A percentile compares a stretch with the other conserved stretches of the same genome.
These are phyloP conservation scores for Fragaria iinumae DNA, from an alignment of 306 rosid genomes.

Conservation along the genomic window DNA sequence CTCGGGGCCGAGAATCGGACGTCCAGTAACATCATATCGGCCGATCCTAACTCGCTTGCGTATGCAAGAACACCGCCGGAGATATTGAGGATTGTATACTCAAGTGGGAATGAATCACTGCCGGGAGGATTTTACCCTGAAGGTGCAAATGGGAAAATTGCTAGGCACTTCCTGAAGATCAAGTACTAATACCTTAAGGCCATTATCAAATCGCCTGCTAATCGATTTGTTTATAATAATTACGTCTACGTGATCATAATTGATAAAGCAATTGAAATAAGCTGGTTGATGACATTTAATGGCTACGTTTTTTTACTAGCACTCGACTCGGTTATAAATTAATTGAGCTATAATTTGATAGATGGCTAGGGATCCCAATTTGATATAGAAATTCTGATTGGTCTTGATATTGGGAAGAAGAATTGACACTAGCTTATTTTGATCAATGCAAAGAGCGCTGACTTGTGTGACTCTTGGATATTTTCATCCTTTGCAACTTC, in stretches of 20 bases:
- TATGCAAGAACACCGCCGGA: slow-evolving; percentile 21
- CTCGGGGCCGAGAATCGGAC: slow-evolving; percentile 32
- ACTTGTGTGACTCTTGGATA: too few species aligned
- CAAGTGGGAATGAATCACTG: slow-evolving; percentile 7
- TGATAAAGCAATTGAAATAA: neutral
- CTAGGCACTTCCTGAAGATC: neutral
- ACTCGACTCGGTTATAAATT: too few species aligned
- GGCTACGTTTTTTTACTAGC: too few species aligned
- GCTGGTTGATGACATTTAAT: neutral
- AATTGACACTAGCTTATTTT: too few species aligned
- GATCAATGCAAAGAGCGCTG: too few species aligned
- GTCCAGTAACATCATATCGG: slow-evolving; percentile 24
- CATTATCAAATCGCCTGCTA: too few species aligned
- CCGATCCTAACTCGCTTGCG: slow-evolving; percentile 20
- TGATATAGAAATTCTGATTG: too few species aligned
- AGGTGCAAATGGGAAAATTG: slow-evolving; percentile 32
- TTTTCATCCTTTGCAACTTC: too few species aligned
- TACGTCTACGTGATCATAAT: neutral
- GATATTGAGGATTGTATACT: slow-evolving; percentile 25
- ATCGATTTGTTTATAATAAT: neutral
- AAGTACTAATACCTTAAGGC: neutral
- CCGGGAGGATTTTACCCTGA: slow-evolving; percentile 31
- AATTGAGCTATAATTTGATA: too few species aligned
- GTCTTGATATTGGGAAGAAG: too few species aligned
- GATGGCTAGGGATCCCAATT: too few species aligned